Evolutionary conservation across 495 filamentous ascomycete species (phyloP).

Genomic region (Penicillium steckii): DNA sequence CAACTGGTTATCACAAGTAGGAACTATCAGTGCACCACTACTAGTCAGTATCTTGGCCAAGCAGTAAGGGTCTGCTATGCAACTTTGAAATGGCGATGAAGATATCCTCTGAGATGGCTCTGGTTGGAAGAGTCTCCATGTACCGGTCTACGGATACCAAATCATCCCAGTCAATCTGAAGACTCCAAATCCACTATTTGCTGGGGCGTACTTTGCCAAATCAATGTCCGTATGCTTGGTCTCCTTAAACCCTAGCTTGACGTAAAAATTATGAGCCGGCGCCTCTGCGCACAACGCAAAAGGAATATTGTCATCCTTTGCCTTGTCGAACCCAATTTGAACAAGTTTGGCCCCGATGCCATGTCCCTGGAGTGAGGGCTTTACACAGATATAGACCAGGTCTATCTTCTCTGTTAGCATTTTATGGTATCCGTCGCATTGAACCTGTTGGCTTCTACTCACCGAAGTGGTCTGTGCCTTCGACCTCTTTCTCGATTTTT

Average conservation of each 20-base stretch:
- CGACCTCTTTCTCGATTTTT: not conserved
- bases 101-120: too few relatives aligned
- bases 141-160: conserved; percentile 4
- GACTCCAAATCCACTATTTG: conserved; percentile 18
- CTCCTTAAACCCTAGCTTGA: conserved; percentile 15
- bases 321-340: conserved; percentile 10
- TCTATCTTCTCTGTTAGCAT: conserved; percentile 4
- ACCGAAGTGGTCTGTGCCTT: conserved; percentile 19
- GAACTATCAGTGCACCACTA: too few relatives aligned
- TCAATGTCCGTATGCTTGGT: conserved; percentile 20
- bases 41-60: too few relatives aligned
- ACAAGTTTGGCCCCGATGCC: conserved; percentile 19
- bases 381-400: conserved; percentile 19
- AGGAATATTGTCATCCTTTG: conserved; percentile 7
- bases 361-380: conserved; percentile 6
- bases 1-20: too few relatives aligned
- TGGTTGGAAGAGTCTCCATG: too few relatives aligned
- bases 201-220: conserved; percentile 18
- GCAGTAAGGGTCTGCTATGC: too few relatives aligned
- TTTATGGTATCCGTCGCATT: not conserved
- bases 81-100: too few relatives aligned
- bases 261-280: conserved; percentile 15
- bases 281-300: conserved; percentile 16
- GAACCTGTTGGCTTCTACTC: not conserved
- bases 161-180: conserved; percentile 22